These are phyloP conservation scores for Hydrangea macrophylla DNA, from an alignment of 148 eudicot species.

Conservation along the genomic window DNA sequence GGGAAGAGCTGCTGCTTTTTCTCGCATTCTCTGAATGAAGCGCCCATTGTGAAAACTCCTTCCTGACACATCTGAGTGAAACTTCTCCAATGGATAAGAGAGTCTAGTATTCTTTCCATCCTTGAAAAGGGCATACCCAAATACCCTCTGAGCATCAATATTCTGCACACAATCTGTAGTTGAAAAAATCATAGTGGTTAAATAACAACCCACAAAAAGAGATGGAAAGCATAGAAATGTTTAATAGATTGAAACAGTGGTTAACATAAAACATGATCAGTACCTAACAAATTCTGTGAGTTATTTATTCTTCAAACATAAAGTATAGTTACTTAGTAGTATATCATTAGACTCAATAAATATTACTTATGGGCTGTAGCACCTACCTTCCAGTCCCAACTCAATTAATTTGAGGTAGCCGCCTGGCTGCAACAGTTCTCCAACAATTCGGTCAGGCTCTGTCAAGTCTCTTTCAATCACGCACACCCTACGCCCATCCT, in stretches of 20 bases:
- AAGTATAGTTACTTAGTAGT: not conserved
- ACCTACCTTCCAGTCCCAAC: slow-evolving; percentile 59
- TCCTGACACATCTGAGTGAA: slow-evolving; percentile 25
- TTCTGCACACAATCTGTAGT: slow-evolving; percentile 41
- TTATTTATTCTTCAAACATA: not conserved
- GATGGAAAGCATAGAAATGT: not conserved
- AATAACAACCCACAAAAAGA: not conserved
- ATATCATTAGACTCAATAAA: not conserved
- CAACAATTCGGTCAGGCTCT: slow-evolving; percentile 70
- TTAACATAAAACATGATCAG: not conserved
- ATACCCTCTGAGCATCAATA: slow-evolving; percentile 28
- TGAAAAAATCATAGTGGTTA: not conserved
- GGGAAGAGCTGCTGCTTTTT: slow-evolving; percentile 23
- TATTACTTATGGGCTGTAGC: not conserved
- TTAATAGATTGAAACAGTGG: not conserved
- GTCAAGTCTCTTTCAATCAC: slow-evolving; percentile 68
- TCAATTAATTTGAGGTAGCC: slow-evolving; percentile 64
- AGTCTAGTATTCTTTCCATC: slow-evolving; percentile 26
- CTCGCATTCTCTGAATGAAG: slow-evolving; percentile 28
- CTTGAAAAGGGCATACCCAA: slow-evolving; percentile 33
- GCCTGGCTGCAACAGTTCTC: slow-evolving; percentile 69
- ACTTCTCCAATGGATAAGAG: slow-evolving; percentile 28
- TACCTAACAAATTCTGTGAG: no score
- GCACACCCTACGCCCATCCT: slow-evolving; percentile 67
- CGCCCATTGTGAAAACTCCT: slow-evolving; percentile 32